Base-by-base conservation (phyloP, 805 yeast species). In the Jamesozyma gamospora region DNA sequence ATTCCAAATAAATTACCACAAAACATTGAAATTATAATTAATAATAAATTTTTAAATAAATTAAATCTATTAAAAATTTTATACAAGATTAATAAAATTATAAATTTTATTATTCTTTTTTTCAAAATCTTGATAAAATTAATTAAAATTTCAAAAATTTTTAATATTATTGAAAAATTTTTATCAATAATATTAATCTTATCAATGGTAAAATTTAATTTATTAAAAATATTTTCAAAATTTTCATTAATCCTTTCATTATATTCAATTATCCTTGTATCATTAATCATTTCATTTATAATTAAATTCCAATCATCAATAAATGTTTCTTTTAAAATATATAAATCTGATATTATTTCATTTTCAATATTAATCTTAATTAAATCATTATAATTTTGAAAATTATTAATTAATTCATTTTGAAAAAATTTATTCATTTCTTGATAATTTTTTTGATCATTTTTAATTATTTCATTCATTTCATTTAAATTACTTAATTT, bases 261-360 rank as follows among this genome's bases (percentile, higher is more conserved):
- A 35, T 44, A 46, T 56, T 54, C 49, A 7, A 35, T n/a, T 6
- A 36, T 31, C 9, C 50, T 29, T 28, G 53, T 51, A n/a, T 31
- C 39, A 6, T 32, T 37, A 11, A 53, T 10, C 2, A 37, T 18
- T 7, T 30, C 27, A 4, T 44, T 47, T 9, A 46, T 39, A 1
- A 34, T 28, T 28, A 40, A 33, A 21, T 21, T 21, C 49, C 53
- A 42, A 12, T 47, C 49, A 11, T 28, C 12, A 8, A 46, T 14
- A 10, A 53, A 21, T 10, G 37, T 37, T 36, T 54, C 41, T 43
- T 65, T 29, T 54, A 31, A 17, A 16, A 16, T 24, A 17, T 31
- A 8, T 8, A 29, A 7, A 5, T n/a, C 11, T 4, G 32, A 17
- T 29, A 29, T 29, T 29, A 29, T 7, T 7, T 28, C 48, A 26